Conservation (phyloP, 768 basidiomycete species). For the Russula griseocarnosa region DNA sequence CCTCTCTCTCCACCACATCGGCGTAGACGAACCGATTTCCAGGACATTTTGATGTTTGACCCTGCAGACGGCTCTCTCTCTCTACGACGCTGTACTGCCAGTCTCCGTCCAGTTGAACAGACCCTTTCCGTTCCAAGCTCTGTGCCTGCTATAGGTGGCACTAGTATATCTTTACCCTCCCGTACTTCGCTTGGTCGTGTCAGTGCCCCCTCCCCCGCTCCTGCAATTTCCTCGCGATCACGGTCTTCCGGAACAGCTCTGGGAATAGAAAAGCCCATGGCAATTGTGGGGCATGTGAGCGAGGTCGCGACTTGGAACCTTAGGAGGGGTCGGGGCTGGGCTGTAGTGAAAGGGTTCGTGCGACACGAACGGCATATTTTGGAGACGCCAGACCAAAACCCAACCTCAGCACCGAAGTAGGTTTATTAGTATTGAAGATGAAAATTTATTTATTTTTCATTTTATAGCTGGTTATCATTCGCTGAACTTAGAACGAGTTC, state of each 20-base stretch:
- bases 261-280: constrained; percentile 38
- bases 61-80: constrained; percentile 52
- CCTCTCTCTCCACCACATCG: constrained; percentile 32
- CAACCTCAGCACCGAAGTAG: constrained; percentile 24
- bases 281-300: constrained; percentile 39
- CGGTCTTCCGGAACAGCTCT: constrained; percentile 37
- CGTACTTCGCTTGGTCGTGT: constrained; percentile 43
- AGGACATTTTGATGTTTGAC: constrained; percentile 69
- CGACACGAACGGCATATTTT: constrained; percentile 3
- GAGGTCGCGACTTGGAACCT: constrained; percentile 66
- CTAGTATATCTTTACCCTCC: constrained; percentile 61
- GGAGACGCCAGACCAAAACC: constrained; percentile 11
- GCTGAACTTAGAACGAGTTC: constrained; percentile 81
- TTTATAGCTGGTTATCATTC: constrained; percentile 60
- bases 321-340: constrained; percentile 48
- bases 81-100: constrained; percentile 50
- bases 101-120: constrained; percentile 34
- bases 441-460: background rate
- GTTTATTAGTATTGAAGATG: background rate
- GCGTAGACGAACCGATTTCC: constrained; percentile 46
- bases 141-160: constrained; percentile 39
- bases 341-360: constrained; percentile 45
- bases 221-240: constrained; percentile 6
- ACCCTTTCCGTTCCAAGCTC: constrained; percentile 30
- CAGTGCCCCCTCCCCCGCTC: constrained; percentile 33